phyloP scores from a whole-genome alignment of 2,329 filamentous ascomycete species.

The Colletotrichum kahawae region DNA sequence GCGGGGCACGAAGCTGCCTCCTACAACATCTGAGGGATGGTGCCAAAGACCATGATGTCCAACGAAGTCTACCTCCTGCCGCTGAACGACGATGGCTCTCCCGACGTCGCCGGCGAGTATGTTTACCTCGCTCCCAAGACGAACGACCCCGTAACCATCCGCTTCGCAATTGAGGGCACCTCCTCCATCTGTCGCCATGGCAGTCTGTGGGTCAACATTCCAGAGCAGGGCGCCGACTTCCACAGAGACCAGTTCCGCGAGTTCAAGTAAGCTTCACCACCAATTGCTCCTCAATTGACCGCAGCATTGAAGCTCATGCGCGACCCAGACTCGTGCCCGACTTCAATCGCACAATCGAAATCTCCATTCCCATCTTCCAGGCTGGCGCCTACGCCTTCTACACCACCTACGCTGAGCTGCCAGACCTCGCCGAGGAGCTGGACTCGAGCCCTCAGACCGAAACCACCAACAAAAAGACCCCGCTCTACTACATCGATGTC shows the following conservation, averaged over 20 bases:
- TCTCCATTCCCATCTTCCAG: slow-evolving; percentile 83
- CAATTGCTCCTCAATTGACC: background rate
- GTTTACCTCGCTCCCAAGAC: slow-evolving; percentile 84
- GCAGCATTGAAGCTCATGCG: background rate
- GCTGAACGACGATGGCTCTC: slow-evolving; percentile 91
- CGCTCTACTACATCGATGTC: slow-evolving; percentile 91
- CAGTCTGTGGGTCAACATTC: slow-evolving; percentile 96
- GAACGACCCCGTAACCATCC: slow-evolving; percentile 76
- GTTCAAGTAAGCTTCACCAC: slow-evolving; percentile 73
- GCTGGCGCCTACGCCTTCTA: slow-evolving; percentile 95
- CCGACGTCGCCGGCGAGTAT: slow-evolving; percentile 87
- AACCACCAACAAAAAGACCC: slow-evolving; percentile 68
- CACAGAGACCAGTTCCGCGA: slow-evolving; percentile 81
- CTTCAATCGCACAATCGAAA: slow-evolving; percentile 90
- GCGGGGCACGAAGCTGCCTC: slow-evolving; percentile 24
- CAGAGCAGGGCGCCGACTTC: slow-evolving; percentile 76
- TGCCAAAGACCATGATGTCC: slow-evolving; percentile 66
- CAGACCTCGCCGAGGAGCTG: slow-evolving; percentile 69
- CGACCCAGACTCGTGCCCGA: slow-evolving; percentile 76
- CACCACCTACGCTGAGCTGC: slow-evolving; percentile 87
- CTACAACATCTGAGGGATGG: slow-evolving; percentile 48
- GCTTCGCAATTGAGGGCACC: slow-evolving; percentile 91
- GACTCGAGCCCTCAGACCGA: slow-evolving; percentile 50
- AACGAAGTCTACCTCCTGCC: slow-evolving; percentile 85
- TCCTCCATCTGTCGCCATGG: slow-evolving; percentile 95